phyloP scores from a whole-genome alignment of 805 yeast species.

The Pichia manshurica region DNA sequence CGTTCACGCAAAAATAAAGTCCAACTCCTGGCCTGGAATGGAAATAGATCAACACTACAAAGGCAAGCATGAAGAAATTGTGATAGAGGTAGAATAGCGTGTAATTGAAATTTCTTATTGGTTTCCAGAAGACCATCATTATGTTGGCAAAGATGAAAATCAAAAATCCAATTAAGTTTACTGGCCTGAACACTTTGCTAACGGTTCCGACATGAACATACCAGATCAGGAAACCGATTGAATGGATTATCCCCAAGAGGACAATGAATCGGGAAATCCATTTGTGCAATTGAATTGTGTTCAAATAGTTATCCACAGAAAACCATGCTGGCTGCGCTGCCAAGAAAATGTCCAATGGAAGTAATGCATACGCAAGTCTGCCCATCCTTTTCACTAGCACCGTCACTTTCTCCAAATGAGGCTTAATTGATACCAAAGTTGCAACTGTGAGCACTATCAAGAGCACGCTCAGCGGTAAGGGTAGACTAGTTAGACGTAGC shows the following conservation, averaged over 20 bases:
- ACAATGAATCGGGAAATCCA: constrained; percentile 63
- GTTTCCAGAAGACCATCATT: constrained; percentile 38
- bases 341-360: constrained; percentile 53
- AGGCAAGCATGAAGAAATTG: constrained; percentile 41
- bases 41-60: constrained; percentile 40
- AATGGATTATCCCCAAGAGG: constrained; percentile 42
- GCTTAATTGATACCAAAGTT: constrained; percentile 19
- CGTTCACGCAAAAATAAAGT: constrained; percentile 28
- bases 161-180: constrained; percentile 51
- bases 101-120: constrained; percentile 46
- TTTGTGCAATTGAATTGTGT: constrained; percentile 54
- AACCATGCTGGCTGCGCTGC: constrained; percentile 52
- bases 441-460: constrained; percentile 2
- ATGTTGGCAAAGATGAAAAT: constrained; percentile 33
- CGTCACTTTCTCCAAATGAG: constrained; percentile 28
- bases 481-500: constrained; percentile 27
- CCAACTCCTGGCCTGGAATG: constrained; percentile 72
- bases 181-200: constrained; percentile 31
- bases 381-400: constrained; percentile 53
- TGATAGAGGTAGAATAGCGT: constrained; percentile 52
- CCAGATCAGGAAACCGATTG: constrained; percentile 52
- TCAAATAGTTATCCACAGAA: constrained; percentile 45
- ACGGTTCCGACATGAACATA: constrained; percentile 26
- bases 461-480: neutral
- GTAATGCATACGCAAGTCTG: constrained; percentile 50